These are phyloP conservation scores for Phaeosphaeria sp. DNA, from an alignment of 2,329 filamentous ascomycete species.

Conservation along the genomic window DNA sequence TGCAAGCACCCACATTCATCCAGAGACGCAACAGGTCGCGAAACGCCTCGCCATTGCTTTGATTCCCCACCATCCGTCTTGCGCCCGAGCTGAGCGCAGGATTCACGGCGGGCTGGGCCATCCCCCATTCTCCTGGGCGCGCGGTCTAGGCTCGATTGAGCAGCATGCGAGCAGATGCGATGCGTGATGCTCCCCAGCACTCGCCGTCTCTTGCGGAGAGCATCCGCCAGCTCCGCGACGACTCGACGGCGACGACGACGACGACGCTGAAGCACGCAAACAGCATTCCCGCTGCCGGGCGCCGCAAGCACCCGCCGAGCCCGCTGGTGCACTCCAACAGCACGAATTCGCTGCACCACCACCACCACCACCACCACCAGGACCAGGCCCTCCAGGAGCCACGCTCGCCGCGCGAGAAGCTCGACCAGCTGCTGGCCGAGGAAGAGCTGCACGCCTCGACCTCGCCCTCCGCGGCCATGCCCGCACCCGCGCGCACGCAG, in stretches of 20 bases:
- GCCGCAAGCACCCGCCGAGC: constrained; percentile 22
- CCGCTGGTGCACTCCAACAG: constrained; percentile 31
- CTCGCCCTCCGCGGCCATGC: constrained; percentile 42
- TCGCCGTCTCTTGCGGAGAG: constrained; percentile 39
- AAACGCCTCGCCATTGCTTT: constrained; percentile 4
- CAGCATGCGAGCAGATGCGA: constrained; percentile 35
- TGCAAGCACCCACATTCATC: background rate
- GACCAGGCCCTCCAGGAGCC: constrained; percentile 38
- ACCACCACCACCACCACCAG: background rate
- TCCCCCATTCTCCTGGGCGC: constrained; percentile 17
- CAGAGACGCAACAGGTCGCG: constrained; percentile 25
- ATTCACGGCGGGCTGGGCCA: constrained; percentile 9
- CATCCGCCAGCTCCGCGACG: constrained; percentile 37
- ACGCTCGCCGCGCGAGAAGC: constrained; percentile 48
- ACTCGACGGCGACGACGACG: no score
- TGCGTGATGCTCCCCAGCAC: constrained; percentile 14
- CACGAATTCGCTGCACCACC: constrained; percentile 29
- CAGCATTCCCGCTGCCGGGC: constrained; percentile 20
- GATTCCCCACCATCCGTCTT: constrained; percentile 6
- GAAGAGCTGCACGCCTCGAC: constrained; percentile 25
- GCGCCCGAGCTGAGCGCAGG: background rate
- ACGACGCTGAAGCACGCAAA: constrained; percentile 10
- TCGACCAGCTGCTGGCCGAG: constrained; percentile 48
- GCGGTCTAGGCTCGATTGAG: constrained; percentile 38
- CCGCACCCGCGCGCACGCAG: constrained; percentile 37